Evolutionary conservation across 2,329 filamentous ascomycete species (phyloP).

Genomic region (Juglanconis sp.): DNA sequence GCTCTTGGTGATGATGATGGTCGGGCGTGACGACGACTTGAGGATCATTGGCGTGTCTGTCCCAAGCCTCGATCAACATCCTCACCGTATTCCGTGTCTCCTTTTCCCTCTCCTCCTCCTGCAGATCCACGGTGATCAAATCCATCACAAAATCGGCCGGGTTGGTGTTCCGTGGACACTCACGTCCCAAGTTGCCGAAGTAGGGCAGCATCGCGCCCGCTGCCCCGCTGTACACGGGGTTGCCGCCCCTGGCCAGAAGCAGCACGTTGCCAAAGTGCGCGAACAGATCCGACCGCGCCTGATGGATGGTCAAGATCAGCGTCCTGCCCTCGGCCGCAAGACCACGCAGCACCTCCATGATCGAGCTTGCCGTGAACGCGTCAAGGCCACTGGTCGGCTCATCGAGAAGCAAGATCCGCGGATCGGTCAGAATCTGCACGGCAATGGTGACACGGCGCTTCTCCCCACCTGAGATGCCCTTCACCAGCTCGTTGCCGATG

Average conservation of each 20-base stretch:
- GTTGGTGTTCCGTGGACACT: conserved; percentile 68
- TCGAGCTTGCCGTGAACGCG: conserved; percentile 73
- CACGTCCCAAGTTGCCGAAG: conserved; percentile 56
- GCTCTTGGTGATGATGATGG: conserved; percentile 17
- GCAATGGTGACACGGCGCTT: conserved; percentile 76
- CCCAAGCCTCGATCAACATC: conserved; percentile 60
- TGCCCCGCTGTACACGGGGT: conserved; percentile 64
- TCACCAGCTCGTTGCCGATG: conserved; percentile 68
- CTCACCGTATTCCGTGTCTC: conserved; percentile 61
- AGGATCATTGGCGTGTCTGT: conserved; percentile 14
- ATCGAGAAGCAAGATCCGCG: conserved; percentile 68
- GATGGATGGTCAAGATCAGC: conserved; percentile 73
- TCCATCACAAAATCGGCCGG: conserved; percentile 77
- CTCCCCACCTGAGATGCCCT: conserved; percentile 77
- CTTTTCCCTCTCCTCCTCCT: conserved; percentile 59
- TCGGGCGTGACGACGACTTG: neutral
- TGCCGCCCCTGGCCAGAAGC: conserved; percentile 67
- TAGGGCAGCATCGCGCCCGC: conserved; percentile 63
- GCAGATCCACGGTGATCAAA: conserved; percentile 72
- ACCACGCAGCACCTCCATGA: conserved; percentile 69
- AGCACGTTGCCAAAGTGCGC: conserved; percentile 68
- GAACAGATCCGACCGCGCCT: conserved; percentile 72
- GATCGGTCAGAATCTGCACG: conserved; percentile 73
- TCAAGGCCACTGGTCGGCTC: conserved; percentile 76
- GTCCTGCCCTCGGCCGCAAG: conserved; percentile 72